A percentile compares a stretch with the other conserved stretches of the same genome.
Conservation (phyloP, 306 rosid genomes). For the Cicer yamashitae region DNA sequence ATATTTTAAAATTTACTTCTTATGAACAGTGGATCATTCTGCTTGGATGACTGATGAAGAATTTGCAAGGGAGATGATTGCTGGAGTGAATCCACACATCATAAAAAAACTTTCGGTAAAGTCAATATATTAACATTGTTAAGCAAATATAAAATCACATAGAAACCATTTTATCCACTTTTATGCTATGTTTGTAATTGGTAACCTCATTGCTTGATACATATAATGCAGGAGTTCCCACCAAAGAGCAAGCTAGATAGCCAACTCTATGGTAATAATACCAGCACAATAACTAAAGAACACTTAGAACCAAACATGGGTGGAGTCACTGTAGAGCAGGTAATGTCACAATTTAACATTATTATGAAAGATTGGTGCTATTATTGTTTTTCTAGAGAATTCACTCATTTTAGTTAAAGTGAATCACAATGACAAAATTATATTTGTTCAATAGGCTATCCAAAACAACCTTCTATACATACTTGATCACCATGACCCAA, state of each 20-base stretch:
- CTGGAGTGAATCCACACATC: slow-evolving; percentile 72
- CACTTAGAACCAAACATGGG: slow-evolving; percentile 58
- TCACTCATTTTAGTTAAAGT: background rate
- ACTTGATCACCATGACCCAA: slow-evolving; percentile 68
- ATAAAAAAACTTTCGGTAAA: slow-evolving; percentile 53
- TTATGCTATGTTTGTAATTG: background rate
- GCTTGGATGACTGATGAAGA: slow-evolving; percentile 88
- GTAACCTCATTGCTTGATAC: background rate
- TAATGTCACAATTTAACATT: slow-evolving; percentile 23
- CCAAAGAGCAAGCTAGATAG: slow-evolving; percentile 69
- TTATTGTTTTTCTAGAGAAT: background rate
- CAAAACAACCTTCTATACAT: slow-evolving; percentile 60
- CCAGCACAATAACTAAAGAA: slow-evolving; percentile 57
- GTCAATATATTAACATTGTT: slow-evolving; percentile 12
- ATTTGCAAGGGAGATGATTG: slow-evolving; percentile 77
- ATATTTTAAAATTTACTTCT: slow-evolving; percentile 17
- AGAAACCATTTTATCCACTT: background rate
- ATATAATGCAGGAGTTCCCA: slow-evolving; percentile 67
- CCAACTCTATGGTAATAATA: slow-evolving; percentile 62
- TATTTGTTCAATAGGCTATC: slow-evolving; percentile 58
- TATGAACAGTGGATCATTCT: slow-evolving; percentile 54
- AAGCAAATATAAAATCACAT: background rate
- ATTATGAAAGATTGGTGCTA: background rate
- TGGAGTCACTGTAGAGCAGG: slow-evolving; percentile 66
- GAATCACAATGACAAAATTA: background rate